These are phyloP conservation scores for Sphenostylis stenocarpa DNA, from an alignment of 306 rosid species.

Conservation along the genomic window DNA sequence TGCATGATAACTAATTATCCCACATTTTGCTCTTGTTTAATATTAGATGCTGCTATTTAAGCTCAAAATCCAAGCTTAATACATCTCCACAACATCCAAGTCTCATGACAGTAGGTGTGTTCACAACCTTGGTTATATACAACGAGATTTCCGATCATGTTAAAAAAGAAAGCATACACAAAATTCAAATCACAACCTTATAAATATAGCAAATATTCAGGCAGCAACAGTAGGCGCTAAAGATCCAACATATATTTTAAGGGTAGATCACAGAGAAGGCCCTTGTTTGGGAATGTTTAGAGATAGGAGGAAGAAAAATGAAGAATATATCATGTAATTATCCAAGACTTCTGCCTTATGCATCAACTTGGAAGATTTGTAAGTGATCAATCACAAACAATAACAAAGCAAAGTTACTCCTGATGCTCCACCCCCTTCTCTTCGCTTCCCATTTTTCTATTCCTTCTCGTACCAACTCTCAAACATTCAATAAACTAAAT, in stretches of 20 bases:
- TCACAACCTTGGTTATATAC: not conserved
- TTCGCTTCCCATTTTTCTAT: not conserved
- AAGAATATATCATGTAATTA: not conserved
- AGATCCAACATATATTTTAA: not conserved
- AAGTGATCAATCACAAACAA: not conserved
- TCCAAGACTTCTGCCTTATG: not conserved
- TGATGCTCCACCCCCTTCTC: not conserved
- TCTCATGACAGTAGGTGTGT: too few species aligned
- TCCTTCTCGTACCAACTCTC: not conserved
- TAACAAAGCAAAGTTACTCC: not conserved
- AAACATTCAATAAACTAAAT: slow-evolving; percentile 1
- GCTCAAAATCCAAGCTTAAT: not conserved
- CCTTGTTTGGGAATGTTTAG: not conserved
- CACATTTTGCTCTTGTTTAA: not conserved
- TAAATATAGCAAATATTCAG: not conserved
- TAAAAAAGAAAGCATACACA: not conserved
- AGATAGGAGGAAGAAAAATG: not conserved
- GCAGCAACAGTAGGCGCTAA: not conserved
- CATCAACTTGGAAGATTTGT: not conserved
- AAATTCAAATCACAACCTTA: not conserved
- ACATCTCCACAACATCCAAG: not conserved
- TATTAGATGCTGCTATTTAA: not conserved
- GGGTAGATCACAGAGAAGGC: not conserved
- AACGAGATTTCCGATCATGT: not conserved
- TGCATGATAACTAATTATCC: not conserved